Evolutionary conservation across 257 asterid genomes (phyloP).

Genomic region (Fraxinus americana): DNA sequence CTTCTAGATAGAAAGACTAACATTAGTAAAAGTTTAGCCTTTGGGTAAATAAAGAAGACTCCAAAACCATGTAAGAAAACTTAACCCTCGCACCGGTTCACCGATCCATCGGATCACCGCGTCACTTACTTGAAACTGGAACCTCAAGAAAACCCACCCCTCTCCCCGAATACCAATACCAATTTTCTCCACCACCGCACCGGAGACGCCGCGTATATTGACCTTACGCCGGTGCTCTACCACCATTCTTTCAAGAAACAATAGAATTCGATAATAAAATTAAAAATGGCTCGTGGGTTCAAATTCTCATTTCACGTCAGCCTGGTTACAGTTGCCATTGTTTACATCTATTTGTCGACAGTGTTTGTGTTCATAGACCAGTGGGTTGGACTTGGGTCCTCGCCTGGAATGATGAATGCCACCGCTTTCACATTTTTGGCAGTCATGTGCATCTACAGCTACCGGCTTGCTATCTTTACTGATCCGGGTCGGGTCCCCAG

Average conservation of each 20-base stretch:
- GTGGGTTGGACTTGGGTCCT: slow-evolving; percentile 77
- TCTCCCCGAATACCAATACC: neutral
- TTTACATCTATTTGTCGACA: slow-evolving; percentile 79
- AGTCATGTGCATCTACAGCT: slow-evolving; percentile 54
- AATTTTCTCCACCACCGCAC: slow-evolving; percentile 28
- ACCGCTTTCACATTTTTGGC: slow-evolving; percentile 66
- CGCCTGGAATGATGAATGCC: slow-evolving; percentile 79
- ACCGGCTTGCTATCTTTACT: slow-evolving; percentile 63
- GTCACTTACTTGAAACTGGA: neutral
- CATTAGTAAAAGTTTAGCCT: no score
- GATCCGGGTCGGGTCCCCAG: slow-evolving; percentile 93
- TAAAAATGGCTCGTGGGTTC: slow-evolving; percentile 38
- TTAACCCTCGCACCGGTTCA: slow-evolving; percentile 1
- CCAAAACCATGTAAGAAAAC: slow-evolving; percentile 32
- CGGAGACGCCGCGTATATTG: slow-evolving; percentile 74
- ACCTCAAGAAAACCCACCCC: slow-evolving; percentile 25
- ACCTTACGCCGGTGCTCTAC: slow-evolving; percentile 79
- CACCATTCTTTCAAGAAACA: neutral
- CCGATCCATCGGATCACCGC: slow-evolving; percentile 29
- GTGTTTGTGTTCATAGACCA: slow-evolving; percentile 79
- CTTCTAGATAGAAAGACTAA: neutral
- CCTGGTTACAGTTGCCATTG: slow-evolving; percentile 58
- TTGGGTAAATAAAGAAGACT: neutral
- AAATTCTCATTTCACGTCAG: slow-evolving; percentile 61
- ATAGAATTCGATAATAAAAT: neutral